phyloP scores from a whole-genome alignment of 2,329 filamentous ascomycete genomes.

The Xylariaceae sp. region DNA sequence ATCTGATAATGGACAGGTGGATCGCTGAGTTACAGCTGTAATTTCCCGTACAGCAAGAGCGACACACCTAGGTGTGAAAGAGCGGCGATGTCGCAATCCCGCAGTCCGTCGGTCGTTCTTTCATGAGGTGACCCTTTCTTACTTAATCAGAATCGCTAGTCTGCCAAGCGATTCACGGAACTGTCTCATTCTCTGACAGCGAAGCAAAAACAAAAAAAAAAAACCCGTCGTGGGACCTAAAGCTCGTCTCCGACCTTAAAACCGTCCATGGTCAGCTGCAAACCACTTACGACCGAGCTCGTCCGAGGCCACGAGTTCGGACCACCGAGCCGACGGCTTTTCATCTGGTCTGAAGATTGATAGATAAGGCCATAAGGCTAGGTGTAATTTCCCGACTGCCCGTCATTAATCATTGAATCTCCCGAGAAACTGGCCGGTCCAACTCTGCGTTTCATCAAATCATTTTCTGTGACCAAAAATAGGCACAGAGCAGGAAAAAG shows the following conservation, averaged over 20 bases:
- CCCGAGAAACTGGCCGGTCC: too few species aligned
- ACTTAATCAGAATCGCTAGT: too few species aligned
- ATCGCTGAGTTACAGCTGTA: too few species aligned
- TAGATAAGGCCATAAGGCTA: neutral
- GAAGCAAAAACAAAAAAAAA: too few species aligned
- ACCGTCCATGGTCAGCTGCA: constrained; percentile 4
- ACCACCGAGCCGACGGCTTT: neutral
- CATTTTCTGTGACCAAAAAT: neutral
- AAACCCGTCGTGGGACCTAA: too few species aligned
- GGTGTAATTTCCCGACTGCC: neutral
- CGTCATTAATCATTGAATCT: neutral
- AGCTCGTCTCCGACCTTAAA: neutral
- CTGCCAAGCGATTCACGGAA: too few species aligned
- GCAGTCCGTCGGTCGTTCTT: too few species aligned
- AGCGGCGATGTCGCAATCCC: too few species aligned
- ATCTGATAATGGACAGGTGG: neutral
- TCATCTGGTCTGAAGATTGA: neutral
- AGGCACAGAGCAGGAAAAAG: neutral
- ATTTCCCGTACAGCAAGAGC: too few species aligned
- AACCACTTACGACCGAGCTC: constrained; percentile 14
- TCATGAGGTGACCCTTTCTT: too few species aligned
- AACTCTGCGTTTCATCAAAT: neutral
- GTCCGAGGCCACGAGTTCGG: constrained; percentile 6
- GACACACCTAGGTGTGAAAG: too few species aligned
- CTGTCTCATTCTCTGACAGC: too few species aligned